phyloP scores from a whole-genome alignment of 139 green algal genomes.

The Medakamo hakoo region DNA sequence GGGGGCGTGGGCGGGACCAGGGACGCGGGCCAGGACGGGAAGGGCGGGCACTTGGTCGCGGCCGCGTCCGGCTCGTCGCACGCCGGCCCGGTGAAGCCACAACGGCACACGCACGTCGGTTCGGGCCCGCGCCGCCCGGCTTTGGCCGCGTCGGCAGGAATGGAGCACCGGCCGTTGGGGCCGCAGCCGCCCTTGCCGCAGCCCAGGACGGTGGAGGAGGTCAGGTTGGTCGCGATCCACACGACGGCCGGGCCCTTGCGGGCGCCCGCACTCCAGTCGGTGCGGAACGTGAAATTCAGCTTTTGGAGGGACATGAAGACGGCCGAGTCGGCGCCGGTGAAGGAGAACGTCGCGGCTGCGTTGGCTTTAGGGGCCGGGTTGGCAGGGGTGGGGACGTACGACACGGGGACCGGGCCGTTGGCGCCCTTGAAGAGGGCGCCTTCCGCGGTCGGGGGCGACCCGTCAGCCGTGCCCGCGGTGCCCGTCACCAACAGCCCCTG shows the following conservation, averaged over 20 bases:
- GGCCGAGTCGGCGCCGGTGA: neutral
- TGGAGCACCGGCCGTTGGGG: slow-evolving; percentile 13
- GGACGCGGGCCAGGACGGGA: neutral
- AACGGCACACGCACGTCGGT: slow-evolving; percentile 14
- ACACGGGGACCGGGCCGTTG: neutral
- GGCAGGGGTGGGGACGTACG: neutral
- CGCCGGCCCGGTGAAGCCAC: slow-evolving; percentile 11
- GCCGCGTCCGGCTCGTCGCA: slow-evolving; percentile 2
- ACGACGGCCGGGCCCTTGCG: neutral
- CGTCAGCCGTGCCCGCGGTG: neutral
- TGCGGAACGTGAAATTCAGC: neutral
- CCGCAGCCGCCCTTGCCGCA: slow-evolving; percentile 15
- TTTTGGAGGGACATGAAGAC: neutral
- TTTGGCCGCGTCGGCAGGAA: neutral
- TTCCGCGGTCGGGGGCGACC: too few species aligned
- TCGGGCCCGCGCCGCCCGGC: neutral
- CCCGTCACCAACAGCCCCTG: neutral
- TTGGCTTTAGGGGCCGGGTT: too few species aligned
- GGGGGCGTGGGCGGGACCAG: neutral
- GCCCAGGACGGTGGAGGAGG: slow-evolving; percentile 5
- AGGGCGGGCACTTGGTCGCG: neutral
- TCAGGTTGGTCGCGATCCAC: neutral
- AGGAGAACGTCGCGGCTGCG: neutral
- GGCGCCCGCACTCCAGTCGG: neutral
- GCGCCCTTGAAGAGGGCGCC: neutral